These are phyloP conservation scores for Daldinia vernicosa DNA, from an alignment of 495 filamentous ascomycete genomes.

Conservation along the genomic window DNA sequence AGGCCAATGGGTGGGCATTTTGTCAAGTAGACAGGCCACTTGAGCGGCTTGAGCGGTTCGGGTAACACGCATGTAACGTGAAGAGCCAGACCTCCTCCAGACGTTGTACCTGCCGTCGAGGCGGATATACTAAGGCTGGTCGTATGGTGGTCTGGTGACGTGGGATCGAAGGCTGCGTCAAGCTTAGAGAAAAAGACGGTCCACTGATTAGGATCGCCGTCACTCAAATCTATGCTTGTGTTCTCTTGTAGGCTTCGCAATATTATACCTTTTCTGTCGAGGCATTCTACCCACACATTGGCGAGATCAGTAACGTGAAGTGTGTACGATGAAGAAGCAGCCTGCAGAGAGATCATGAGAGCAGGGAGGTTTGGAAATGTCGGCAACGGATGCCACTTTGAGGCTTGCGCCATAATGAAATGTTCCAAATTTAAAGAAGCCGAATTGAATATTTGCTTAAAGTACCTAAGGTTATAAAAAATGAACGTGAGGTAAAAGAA, in stretches of 20 bases:
- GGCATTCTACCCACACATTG: slow-evolving; percentile 80
- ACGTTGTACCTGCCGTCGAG: slow-evolving; percentile 32
- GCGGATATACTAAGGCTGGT: slow-evolving; percentile 51
- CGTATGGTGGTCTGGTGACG: slow-evolving; percentile 48
- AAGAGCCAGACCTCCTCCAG: slow-evolving; percentile 60
- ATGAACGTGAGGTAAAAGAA: background rate
- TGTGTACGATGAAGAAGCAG: slow-evolving; percentile 66
- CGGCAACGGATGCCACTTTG: slow-evolving; percentile 45
- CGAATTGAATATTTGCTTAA: background rate
- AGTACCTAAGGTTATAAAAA: background rate
- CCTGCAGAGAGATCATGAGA: slow-evolving; percentile 54
- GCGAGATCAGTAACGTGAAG: slow-evolving; percentile 85
- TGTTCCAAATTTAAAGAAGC: background rate
- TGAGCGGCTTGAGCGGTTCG: slow-evolving; percentile 70
- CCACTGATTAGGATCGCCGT: slow-evolving; percentile 73
- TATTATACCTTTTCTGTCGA: slow-evolving; percentile 70
- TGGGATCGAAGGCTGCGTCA: slow-evolving; percentile 63
- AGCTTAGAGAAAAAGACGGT: slow-evolving; percentile 77
- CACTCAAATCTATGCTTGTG: slow-evolving; percentile 86
- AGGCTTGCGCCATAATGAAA: slow-evolving; percentile 16
- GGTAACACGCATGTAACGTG: slow-evolving; percentile 70
- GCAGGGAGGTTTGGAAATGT: slow-evolving; percentile 49
- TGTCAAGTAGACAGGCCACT: slow-evolving; percentile 71
- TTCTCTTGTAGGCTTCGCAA: slow-evolving; percentile 69
- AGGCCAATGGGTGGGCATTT: slow-evolving; percentile 63